These are phyloP conservation scores for Anisodus tanguticus DNA, from an alignment of 257 asterid genomes.

Conservation along the genomic window DNA sequence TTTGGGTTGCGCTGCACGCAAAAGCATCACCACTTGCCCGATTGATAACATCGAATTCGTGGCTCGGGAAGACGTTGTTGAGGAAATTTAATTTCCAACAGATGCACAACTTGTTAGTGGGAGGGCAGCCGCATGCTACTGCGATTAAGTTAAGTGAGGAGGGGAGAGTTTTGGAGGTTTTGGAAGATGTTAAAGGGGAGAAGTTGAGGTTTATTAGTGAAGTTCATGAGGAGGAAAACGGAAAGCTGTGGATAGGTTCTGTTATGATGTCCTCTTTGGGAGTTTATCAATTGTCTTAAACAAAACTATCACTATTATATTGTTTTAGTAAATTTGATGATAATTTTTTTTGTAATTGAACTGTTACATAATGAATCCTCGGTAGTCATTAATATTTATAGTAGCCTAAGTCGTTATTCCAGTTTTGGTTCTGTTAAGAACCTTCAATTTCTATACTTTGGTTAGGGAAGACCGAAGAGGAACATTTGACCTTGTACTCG, in stretches of 20 bases:
- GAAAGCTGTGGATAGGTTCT: conserved; percentile 69
- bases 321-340: not conserved
- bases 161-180: conserved; percentile 55
- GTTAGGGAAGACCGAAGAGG: too few relatives aligned
- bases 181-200: conserved; percentile 66
- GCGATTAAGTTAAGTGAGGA: conserved; percentile 60
- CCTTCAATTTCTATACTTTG: too few relatives aligned
- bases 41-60: conserved; percentile 40
- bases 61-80: conserved; percentile 49
- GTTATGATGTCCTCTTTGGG: conserved; percentile 64
- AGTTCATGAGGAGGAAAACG: conserved; percentile 64
- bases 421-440: too few relatives aligned
- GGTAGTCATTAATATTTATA: too few relatives aligned
- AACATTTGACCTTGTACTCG: too few relatives aligned
- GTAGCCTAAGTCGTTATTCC: too few relatives aligned
- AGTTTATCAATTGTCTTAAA: conserved; percentile 41
- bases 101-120: conserved; percentile 60
- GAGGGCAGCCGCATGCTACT: conserved; percentile 67
- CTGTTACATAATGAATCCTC: too few relatives aligned
- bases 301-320: conserved; percentile 41
- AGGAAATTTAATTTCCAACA: conserved; percentile 57
- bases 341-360: too few relatives aligned
- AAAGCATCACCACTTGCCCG: conserved; percentile 46
- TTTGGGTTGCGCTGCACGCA: conserved; percentile 74
- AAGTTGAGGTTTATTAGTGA: conserved; percentile 64